Percentiles rank a stretch among this genome's conserved stretches.
Evolutionary conservation across 2,329 filamentous ascomycete genomes (phyloP).

Genomic region (Epichloe scottii): DNA sequence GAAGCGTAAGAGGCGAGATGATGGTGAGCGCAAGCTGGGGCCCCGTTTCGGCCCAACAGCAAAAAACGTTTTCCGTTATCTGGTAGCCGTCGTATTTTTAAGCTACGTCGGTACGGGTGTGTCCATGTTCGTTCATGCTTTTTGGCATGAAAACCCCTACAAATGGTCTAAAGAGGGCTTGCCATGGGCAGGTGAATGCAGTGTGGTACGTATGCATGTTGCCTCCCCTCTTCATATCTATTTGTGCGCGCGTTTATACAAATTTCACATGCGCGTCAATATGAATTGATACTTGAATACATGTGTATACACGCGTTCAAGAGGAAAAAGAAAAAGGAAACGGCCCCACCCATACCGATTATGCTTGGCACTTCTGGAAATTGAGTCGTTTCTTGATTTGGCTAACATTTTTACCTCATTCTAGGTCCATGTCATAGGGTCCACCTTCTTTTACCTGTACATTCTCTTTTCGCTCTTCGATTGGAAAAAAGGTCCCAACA

Average conservation of each 20-base stretch:
- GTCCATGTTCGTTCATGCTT: conserved; percentile 62
- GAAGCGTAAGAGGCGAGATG: conserved; percentile 41
- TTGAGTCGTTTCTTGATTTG: neutral
- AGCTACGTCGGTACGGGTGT: conserved; percentile 66
- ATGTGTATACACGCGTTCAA: too few relatives aligned
- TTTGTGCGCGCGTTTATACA: too few relatives aligned
- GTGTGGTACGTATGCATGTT: conserved; percentile 46
- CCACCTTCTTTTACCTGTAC: conserved; percentile 78
- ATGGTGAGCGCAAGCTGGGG: conserved; percentile 30
- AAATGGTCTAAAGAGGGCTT: conserved; percentile 32
- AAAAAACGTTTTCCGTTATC: conserved; percentile 63
- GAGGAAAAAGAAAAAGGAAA: too few relatives aligned
- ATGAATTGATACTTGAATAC: too few relatives aligned
- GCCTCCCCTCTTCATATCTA: neutral
- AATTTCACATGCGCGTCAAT: too few relatives aligned
- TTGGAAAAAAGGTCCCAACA: conserved; percentile 65
- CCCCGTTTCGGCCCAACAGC: conserved; percentile 51
- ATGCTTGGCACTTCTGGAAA: too few relatives aligned
- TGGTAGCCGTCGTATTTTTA: conserved; percentile 56
- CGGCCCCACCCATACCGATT: too few relatives aligned
- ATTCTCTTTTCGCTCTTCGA: conserved; percentile 80
- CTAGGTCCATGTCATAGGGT: conserved; percentile 74
- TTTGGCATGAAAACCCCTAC: conserved; percentile 32
- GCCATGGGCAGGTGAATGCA: conserved; percentile 64
- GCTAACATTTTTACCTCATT: neutral